A percentile compares a stretch with the other conserved stretches of the same genome.
phyloP scores from a whole-genome alignment of 164 flowering plant genomes.

The Hamamelis virginiana region DNA sequence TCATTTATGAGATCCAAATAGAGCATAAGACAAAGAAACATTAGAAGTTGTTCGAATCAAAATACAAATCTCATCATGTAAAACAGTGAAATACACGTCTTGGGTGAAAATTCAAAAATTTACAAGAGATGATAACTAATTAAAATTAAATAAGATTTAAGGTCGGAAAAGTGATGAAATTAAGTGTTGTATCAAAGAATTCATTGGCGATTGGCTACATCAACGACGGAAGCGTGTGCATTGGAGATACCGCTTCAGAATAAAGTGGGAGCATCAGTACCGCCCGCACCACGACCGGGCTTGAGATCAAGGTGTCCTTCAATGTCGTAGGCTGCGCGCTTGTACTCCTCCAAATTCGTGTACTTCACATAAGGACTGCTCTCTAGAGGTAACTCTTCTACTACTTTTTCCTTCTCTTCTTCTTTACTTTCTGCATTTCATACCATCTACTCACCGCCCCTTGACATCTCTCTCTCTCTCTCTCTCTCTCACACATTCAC shows the following conservation, averaged over 20 bases:
- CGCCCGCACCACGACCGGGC: slow-evolving; percentile 17
- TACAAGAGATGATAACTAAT: too few relatives aligned
- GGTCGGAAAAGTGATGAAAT: too few relatives aligned
- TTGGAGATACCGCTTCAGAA: slow-evolving; percentile 12
- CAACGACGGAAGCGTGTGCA: neutral
- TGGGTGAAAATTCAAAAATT: too few relatives aligned
- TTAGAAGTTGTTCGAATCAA: too few relatives aligned
- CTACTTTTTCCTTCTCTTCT: neutral
- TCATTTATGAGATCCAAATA: too few relatives aligned
- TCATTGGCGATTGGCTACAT: neutral
- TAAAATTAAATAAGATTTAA: too few relatives aligned
- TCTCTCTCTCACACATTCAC: too few relatives aligned
- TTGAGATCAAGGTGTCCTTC: slow-evolving; percentile 22
- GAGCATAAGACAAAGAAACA: too few relatives aligned
- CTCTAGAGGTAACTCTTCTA: slow-evolving; percentile 22
- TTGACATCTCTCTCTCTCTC: too few relatives aligned
- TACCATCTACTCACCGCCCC: neutral
- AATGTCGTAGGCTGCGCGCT: slow-evolving; percentile 20
- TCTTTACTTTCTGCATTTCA: neutral
- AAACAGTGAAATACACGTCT: too few relatives aligned
- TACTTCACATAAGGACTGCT: slow-evolving; percentile 26
- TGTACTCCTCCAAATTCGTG: slow-evolving; percentile 27
- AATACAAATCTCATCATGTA: too few relatives aligned
- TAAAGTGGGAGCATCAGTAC: slow-evolving; percentile 22
- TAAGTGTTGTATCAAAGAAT: neutral